Percentiles rank a stretch among this genome's conserved stretches.
phyloP scores from a whole-genome alignment of 495 filamentous ascomycete genomes.

The Talaromyces ruber region DNA sequence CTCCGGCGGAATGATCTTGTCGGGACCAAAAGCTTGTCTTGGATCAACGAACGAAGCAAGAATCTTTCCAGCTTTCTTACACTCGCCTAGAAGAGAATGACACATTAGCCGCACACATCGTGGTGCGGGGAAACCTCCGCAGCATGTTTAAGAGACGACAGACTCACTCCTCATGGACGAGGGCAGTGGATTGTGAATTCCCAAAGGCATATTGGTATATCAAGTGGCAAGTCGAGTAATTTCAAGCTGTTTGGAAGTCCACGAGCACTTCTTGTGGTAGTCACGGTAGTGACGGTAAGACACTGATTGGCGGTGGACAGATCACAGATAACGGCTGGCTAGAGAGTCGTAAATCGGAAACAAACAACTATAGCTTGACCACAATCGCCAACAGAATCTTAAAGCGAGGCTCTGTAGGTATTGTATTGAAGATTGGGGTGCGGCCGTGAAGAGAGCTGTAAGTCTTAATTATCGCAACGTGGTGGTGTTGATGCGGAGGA shows the following conservation, averaged over 20 bases:
- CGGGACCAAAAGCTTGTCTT: constrained; percentile 86
- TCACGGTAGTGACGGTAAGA: not conserved
- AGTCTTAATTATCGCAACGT: not conserved
- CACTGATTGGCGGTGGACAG: not conserved
- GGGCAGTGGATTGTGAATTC: constrained; percentile 62
- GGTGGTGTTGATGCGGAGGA: not conserved
- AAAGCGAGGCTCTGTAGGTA: not conserved
- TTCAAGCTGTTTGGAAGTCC: not conserved
- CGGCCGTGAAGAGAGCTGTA: not conserved
- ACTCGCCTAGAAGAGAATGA: constrained; percentile 52
- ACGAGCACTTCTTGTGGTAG: not conserved
- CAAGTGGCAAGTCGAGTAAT: not conserved
- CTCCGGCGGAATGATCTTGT: constrained; percentile 93
- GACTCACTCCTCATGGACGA: constrained; percentile 55
- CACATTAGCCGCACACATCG: constrained; percentile 18
- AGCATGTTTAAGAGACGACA: constrained; percentile 7
- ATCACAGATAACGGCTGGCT: not conserved
- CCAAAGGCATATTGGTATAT: constrained; percentile 41
- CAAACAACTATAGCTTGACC: not conserved
- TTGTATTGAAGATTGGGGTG: not conserved
- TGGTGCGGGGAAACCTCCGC: constrained; percentile 29
- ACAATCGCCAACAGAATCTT: not conserved
- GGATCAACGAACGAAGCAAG: constrained; percentile 93
- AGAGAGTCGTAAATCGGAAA: not conserved
- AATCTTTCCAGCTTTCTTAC: constrained; percentile 87